Base-by-base conservation (phyloP, 306 rosid species). In the Luffa aegyptiaca region DNA sequence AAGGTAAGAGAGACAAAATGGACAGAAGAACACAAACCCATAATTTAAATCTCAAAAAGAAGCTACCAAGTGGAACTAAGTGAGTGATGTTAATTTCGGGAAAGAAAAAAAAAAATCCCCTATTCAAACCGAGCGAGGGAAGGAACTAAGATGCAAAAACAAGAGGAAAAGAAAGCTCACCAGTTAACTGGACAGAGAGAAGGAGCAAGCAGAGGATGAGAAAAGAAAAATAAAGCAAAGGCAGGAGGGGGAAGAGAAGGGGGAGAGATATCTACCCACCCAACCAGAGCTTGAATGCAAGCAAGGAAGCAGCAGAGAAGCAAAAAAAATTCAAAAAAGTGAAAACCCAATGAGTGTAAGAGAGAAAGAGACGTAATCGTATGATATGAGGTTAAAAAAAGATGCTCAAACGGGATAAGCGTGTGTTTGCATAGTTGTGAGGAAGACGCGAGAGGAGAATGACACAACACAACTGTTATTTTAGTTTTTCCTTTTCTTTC, bases 141-240 rank as follows among this genome's bases (percentile, higher is more conserved):
- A 63, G 72, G 42, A 53, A 86, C 87, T 87, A 85, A 83, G 80
- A 86, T 49, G 86, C 84, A 89, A 81, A 82, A 75, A 37, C 7
- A n/a, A 51, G 51, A 36, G 37, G 18, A 8, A 51, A 20, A 66
- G 11, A 11, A n/a, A 26, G 48, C 87, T 76, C 76, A 85, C 88
- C 93, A 85, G 82, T 39, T 81, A 81, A 86, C 85, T 87, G 84
- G 91, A 84, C 86, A 86, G 81, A 93, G 85, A 87, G 84, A 84
- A 82, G 93, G 83, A 81, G 35, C 31, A 26, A 26, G 31, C 31
- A 37, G 74, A 58, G 80, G 80, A 81, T 76, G 59, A 59, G 44
- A 79, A 58, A 76, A 48, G 37, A 48, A 55, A 56, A 66, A 35
- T 61, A 80, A 51, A 81, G 87, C 72, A 73, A 88, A 51, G 82